Percentiles rank a stretch among this genome's conserved stretches.
Evolutionary conservation across 345 rosid genomes (phyloP).

Genomic region (Excoecaria agallocha): DNA sequence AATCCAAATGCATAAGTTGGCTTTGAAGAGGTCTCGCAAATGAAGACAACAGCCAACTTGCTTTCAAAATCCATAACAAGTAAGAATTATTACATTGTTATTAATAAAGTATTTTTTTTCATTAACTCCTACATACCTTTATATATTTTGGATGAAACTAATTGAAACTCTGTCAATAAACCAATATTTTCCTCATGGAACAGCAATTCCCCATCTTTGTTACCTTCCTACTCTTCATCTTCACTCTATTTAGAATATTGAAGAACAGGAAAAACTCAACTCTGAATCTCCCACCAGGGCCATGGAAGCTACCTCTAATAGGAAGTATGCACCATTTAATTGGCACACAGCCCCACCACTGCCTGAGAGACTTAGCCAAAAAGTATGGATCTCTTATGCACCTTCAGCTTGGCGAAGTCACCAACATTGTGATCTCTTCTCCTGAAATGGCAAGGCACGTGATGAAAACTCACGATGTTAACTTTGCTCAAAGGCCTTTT

Average conservation of each 20-base stretch:
- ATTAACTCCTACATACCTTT: neutral
- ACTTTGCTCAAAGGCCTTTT: constrained; percentile 12
- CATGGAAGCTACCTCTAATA: constrained; percentile 13
- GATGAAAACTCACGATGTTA: constrained; percentile 21
- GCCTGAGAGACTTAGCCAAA: constrained; percentile 12
- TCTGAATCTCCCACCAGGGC: constrained; percentile 19
- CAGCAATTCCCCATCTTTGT: neutral
- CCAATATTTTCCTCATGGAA: neutral
- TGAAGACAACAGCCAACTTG: no score
- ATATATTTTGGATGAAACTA: neutral
- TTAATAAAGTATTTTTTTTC: no score
- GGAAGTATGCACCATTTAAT: constrained; percentile 17
- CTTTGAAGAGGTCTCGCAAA: no score
- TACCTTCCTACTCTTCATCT: constrained; percentile 17
- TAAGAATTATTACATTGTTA: no score
- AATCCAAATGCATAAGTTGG: no score
- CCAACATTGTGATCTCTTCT: constrained; percentile 12
- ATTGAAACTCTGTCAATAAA: neutral
- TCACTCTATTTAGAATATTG: constrained; percentile 3
- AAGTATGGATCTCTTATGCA: constrained; percentile 18
- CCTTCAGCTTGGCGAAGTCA: constrained; percentile 15
- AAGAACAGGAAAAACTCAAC: neutral
- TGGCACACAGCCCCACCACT: constrained; percentile 11
- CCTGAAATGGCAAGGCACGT: constrained; percentile 18
- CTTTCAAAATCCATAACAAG: no score